Conservation (phyloP, 2,329 filamentous ascomycete genomes). For the Cercospora zeae-maydis region DNA sequence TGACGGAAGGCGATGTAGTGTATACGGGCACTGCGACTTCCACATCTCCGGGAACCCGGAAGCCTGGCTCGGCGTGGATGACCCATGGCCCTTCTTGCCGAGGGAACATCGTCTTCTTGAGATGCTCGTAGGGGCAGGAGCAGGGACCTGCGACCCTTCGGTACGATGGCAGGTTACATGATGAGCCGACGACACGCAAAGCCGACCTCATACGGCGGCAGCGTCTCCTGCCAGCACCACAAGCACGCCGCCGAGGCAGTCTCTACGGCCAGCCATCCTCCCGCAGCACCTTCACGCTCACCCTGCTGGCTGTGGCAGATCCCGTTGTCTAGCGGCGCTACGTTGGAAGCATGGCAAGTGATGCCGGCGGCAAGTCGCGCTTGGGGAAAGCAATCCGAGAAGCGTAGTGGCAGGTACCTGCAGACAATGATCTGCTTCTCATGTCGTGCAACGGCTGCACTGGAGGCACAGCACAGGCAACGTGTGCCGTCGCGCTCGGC, state of each 20-base stretch:
- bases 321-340: slow-evolving; percentile 14
- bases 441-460: slow-evolving; percentile 15
- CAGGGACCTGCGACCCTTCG: neutral
- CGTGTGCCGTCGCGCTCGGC: neutral
- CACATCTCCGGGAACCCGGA: too few species aligned
- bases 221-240: neutral
- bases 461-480: neutral
- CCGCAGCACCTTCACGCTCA: slow-evolving; percentile 1
- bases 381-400: slow-evolving; percentile 20
- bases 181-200: neutral
- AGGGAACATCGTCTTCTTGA: neutral
- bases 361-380: slow-evolving; percentile 24
- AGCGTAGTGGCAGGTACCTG: slow-evolving; percentile 24
- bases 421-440: slow-evolving; percentile 19
- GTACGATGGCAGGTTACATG: neutral
- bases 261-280: neutral
- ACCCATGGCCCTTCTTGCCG: too few species aligned
- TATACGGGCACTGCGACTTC: too few species aligned
- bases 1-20: too few species aligned
- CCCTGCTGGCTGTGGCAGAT: slow-evolving; percentile 16
- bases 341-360: slow-evolving; percentile 17
- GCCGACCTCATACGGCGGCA: neutral
- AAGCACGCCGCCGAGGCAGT: neutral
- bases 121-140: neutral
- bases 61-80: neutral